Evolutionary conservation across 176 grass and related monocot species (phyloP), one percentile per base, ranked within the genome.

Genomic region (Tuctoria greenei): DNA sequence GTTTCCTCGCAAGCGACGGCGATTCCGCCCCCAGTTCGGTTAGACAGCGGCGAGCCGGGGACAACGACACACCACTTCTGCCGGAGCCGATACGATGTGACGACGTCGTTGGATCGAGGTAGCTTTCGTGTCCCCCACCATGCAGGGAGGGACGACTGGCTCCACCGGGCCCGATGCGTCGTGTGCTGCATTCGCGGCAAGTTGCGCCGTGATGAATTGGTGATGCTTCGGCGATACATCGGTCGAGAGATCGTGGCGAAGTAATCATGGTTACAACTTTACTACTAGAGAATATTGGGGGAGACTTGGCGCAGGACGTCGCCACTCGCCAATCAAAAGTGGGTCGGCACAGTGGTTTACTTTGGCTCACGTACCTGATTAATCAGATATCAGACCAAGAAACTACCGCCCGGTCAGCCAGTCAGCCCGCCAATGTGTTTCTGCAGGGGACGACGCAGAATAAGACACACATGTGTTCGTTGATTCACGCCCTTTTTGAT

Each of bases 121-220:
- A 18, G 84, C 84, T 86, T 70, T 85, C 82, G 2, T 60, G 49
- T 64, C 63, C 83, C 60, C 71, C 64, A 62, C 15, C 18, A 36
- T 13, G 26, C 8, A 27, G 39, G 54, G 25, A 57, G 37, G 35
- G 16, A 3, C 6, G 71, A 5, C 56, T 38, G 72, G 16, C 56
- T 63, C 41, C 49, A 47, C 73, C 26, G 10, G 41, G 26, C 16
- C 58, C 41, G 40, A 63, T 34, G 73, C 56, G 57, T 1, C 56
- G 71, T 43, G 38, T 15, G 7, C 15, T 23, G 51, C 25, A 31
- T 28, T 28, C 4, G 13, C 12, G 13, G 17, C 11, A 39, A 75
- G 9, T 41, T 50, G 68, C 11, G 18, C 56, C 73, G 35, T 13
- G 59, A 63, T 18, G n/a, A n/a, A n/a, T n/a, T n/a, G n/a, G n/a